A percentile compares a stretch with the other conserved stretches of the same genome.
Evolutionary conservation across 108 stramenopile species (phyloP).

Genomic region (Phaeodactylum tricornutum): DNA sequence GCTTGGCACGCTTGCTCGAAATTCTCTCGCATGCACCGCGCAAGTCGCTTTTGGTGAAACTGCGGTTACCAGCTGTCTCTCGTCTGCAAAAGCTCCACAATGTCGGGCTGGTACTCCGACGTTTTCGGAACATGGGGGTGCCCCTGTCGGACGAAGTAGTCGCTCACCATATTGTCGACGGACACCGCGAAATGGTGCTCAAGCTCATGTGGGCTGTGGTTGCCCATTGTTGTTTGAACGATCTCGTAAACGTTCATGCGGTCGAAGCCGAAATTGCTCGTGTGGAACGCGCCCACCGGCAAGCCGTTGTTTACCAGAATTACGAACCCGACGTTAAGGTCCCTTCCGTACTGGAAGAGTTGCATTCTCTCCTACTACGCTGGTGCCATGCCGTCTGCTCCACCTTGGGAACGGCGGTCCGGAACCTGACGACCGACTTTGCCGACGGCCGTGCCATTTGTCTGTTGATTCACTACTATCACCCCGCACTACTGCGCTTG

Average conservation of each 20-base stretch:
- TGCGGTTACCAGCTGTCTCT: constrained; percentile 83
- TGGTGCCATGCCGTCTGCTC: constrained; percentile 83
- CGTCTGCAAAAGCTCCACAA: constrained; percentile 92
- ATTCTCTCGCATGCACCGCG: constrained; percentile 31
- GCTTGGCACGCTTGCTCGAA: constrained; percentile 76
- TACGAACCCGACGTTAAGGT: background rate
- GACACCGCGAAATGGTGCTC: constrained; percentile 75
- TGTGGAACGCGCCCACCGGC: background rate
- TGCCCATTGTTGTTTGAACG: constrained; percentile 35
- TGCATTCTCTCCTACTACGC: constrained; percentile 46
- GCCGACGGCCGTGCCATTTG: constrained; percentile 82
- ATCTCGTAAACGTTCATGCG: constrained; percentile 19
- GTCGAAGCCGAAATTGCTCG: constrained; percentile 42
- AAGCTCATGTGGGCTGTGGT: constrained; percentile 69
- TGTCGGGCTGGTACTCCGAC: constrained; percentile 51
- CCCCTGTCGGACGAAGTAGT: constrained; percentile 43
- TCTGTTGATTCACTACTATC: constrained; percentile 85
- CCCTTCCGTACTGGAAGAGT: no score
- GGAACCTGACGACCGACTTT: constrained; percentile 74
- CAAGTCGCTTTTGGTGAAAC: constrained; percentile 30
- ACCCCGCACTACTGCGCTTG: constrained; percentile 51
- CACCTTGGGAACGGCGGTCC: constrained; percentile 49
- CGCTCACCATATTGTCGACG: constrained; percentile 77
- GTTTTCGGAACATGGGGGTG: constrained; percentile 32
- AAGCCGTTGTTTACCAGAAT: background rate